A percentile compares a stretch with the other conserved stretches of the same genome.
These are phyloP conservation scores for Irpex lacteus DNA, from an alignment of 1,284 basidiomycete species.

Conservation along the genomic window DNA sequence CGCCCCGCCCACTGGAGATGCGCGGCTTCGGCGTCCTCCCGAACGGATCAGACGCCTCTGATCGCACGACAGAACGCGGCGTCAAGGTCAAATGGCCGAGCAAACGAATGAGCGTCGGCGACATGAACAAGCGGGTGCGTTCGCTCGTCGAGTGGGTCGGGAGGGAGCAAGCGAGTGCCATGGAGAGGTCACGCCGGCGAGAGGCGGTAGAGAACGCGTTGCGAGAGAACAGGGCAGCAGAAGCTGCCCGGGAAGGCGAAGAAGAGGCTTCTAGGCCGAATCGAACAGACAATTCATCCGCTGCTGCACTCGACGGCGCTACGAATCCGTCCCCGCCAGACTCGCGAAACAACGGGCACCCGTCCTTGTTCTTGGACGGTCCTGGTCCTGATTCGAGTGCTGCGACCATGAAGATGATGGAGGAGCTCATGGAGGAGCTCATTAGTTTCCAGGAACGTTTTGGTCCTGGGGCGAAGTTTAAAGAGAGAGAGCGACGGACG, in stretches of 20 bases:
- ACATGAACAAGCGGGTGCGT: slow-evolving; percentile 96
- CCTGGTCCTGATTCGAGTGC: slow-evolving; percentile 19
- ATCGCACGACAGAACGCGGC: slow-evolving; percentile 72
- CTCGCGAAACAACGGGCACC: slow-evolving; percentile 15
- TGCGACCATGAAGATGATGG: slow-evolving; percentile 78
- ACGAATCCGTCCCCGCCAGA: slow-evolving; percentile 20
- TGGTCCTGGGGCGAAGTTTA: slow-evolving; percentile 56
- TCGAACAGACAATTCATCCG: not conserved
- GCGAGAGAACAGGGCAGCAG: slow-evolving; percentile 31
- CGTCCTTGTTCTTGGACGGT: slow-evolving; percentile 11
- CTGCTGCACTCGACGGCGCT: not conserved
- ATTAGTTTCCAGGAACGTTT: slow-evolving; percentile 86
- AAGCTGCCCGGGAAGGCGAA: slow-evolving; percentile 9
- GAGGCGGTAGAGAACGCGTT: slow-evolving; percentile 61
- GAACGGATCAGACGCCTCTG: slow-evolving; percentile 41
- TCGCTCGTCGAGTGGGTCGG: slow-evolving; percentile 92
- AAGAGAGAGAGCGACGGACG: slow-evolving; percentile 51
- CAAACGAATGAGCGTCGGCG: slow-evolving; percentile 90
- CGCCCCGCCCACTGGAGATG: slow-evolving; percentile 76
- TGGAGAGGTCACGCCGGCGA: slow-evolving; percentile 68
- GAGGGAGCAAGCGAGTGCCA: slow-evolving; percentile 75
- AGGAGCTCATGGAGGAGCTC: slow-evolving; percentile 84
- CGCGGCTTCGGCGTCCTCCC: slow-evolving; percentile 40
- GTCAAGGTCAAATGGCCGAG: slow-evolving; percentile 94
- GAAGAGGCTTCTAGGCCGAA: not conserved